These are phyloP conservation scores for Solanum tarapatanum DNA, from an alignment of 257 asterid genomes.

Conservation along the genomic window DNA sequence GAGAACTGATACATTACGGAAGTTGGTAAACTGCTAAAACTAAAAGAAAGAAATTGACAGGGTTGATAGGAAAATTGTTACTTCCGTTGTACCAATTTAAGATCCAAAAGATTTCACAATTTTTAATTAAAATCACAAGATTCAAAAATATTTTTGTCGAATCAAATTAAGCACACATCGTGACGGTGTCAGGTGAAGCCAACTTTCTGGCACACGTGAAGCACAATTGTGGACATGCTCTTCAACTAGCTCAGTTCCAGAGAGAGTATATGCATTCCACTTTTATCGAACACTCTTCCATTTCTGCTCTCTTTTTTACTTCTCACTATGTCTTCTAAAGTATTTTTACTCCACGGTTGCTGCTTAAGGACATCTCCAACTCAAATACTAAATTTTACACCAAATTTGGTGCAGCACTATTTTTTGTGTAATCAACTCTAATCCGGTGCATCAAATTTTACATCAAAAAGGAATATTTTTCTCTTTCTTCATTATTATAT, in stretches of 20 bases:
- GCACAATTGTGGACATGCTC: constrained; percentile 1
- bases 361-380: too few relatives aligned
- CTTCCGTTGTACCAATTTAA: neutral
- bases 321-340: neutral
- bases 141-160: neutral
- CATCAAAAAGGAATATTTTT: too few relatives aligned
- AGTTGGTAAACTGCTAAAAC: neutral
- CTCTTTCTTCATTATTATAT: too few relatives aligned
- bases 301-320: neutral
- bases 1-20: neutral
- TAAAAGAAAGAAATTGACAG: neutral
- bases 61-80: neutral
- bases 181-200: neutral
- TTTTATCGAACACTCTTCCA: neutral
- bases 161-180: too few relatives aligned
- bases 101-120: too few relatives aligned
- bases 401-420: rapidly evolving
- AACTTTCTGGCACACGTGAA: constrained; percentile 14
- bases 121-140: neutral
- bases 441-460: too few relatives aligned
- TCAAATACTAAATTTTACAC: too few relatives aligned
- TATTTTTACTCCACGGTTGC: neutral
- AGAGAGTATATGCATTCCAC: neutral
- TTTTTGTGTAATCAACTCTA: too few relatives aligned
- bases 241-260: neutral